Evolutionary conservation across 306 rosid genomes (phyloP).

Genomic region (Lathyrus tuberosus): DNA sequence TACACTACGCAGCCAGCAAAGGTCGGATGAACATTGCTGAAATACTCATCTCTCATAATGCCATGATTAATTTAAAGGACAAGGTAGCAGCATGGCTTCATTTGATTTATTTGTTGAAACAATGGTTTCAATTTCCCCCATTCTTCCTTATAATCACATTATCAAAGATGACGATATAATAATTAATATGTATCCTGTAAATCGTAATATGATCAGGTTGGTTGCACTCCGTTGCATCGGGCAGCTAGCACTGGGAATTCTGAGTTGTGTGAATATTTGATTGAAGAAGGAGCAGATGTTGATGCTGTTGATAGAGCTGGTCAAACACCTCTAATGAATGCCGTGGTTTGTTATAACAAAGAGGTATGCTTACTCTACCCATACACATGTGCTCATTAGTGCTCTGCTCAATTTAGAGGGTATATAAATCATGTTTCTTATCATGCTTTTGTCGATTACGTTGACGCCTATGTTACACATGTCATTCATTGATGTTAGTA

Average conservation of each 20-base stretch:
- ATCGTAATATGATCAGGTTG: constrained; percentile 56
- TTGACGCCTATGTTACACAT: background rate
- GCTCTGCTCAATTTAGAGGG: background rate
- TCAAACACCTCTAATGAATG: constrained; percentile 86
- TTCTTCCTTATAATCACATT: constrained; percentile 13
- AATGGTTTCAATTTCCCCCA: constrained; percentile 6
- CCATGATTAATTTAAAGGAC: constrained; percentile 75
- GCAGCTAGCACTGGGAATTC: constrained; percentile 91
- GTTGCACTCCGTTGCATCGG: constrained; percentile 92
- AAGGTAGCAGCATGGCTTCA: constrained; percentile 58
- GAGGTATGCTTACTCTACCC: no score
- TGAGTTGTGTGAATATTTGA: constrained; percentile 76
- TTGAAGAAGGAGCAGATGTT: constrained; percentile 98
- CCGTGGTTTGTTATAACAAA: constrained; percentile 76
- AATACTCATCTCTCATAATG: constrained; percentile 69
- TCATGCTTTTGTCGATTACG: background rate
- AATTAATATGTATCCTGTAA: constrained; percentile 24
- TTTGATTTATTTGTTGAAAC: constrained; percentile 24
- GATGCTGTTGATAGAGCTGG: constrained; percentile 78
- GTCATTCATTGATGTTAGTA: background rate
- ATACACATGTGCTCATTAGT: no score
- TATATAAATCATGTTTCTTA: background rate
- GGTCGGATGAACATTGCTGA: constrained; percentile 83
- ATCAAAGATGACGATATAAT: constrained; percentile 17
- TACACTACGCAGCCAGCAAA: constrained; percentile 94